Percentiles rank a stretch among this genome's conserved stretches.
Evolutionary conservation across 2,329 filamentous ascomycete species (phyloP).

Genomic region (Calonectria leucothoes): DNA sequence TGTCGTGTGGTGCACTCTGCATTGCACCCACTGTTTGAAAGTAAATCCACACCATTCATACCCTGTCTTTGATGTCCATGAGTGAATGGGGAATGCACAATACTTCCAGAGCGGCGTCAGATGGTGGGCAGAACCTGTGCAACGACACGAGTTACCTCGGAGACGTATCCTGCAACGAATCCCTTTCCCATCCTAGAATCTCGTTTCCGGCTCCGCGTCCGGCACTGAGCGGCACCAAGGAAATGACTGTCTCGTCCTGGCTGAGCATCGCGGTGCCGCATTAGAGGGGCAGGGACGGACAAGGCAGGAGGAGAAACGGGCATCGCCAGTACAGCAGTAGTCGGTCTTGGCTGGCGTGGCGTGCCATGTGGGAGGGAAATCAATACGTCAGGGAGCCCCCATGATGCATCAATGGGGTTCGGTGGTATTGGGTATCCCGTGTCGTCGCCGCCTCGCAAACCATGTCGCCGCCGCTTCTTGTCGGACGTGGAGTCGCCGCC

Average conservation of each 20-base stretch:
- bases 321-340: conserved; percentile 8
- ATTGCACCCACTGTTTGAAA: conserved; percentile 19
- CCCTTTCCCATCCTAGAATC: neutral
- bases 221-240: conserved; percentile 1
- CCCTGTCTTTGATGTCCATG: conserved; percentile 7
- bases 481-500: conserved; percentile 29
- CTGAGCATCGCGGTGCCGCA: conserved; percentile 24
- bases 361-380: conserved; percentile 33
- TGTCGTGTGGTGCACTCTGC: conserved; percentile 22
- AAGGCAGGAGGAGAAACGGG: conserved; percentile 14
- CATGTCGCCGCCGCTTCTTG: conserved; percentile 39
- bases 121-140: conserved; percentile 5
- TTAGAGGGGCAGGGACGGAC: conserved; percentile 18
- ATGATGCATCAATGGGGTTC: conserved; percentile 11
- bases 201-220: neutral
- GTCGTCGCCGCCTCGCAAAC: conserved; percentile 39
- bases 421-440: conserved; percentile 29
- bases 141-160: conserved; percentile 8
- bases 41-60: conserved; percentile 23
- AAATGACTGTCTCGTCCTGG: conserved; percentile 22
- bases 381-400: conserved; percentile 32
- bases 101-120: conserved; percentile 13
- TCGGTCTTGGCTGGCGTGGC: conserved; percentile 30
- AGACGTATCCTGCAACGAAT: neutral
- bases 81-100: conserved; percentile 8